Evolutionary conservation across 225 moss, liverwort and hornwort species (phyloP).

Genomic region (Lunularia cruciata): DNA sequence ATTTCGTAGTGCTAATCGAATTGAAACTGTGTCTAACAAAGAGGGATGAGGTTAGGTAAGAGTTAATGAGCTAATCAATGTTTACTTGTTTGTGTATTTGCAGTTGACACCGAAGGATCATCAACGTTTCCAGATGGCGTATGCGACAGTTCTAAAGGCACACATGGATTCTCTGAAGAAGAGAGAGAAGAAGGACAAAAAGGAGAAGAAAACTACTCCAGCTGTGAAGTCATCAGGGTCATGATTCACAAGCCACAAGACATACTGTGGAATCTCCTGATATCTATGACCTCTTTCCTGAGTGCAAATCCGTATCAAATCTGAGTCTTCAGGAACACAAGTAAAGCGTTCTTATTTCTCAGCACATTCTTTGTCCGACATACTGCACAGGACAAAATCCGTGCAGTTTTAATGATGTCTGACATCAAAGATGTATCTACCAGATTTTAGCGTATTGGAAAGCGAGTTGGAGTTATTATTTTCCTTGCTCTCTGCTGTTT

Average conservation of each 20-base stretch:
- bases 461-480: too few species aligned
- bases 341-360: neutral
- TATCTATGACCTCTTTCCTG: neutral
- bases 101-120: slow-evolving; percentile 85
- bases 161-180: slow-evolving; percentile 91
- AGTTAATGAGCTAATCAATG: too few species aligned
- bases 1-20: too few species aligned
- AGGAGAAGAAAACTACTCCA: slow-evolving; percentile 50
- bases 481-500: too few species aligned
- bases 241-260: slow-evolving; percentile 16
- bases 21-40: too few species aligned
- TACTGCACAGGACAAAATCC: neutral
- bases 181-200: slow-evolving; percentile 79
- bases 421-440: neutral
- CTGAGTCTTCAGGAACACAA: neutral
- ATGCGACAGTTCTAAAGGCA: slow-evolving; percentile 81
- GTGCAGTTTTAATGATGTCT: neutral
- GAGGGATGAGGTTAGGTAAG: too few species aligned
- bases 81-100: slow-evolving; percentile 24
- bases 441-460: neutral
- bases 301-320: neutral
- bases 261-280: neutral
- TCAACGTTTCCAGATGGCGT: slow-evolving; percentile 76
- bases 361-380: too few species aligned
- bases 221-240: slow-evolving; percentile 47